Evolutionary conservation across 1,139 yeast species (phyloP), one percentile per base, ranked within the genome.

Genomic region (Protomyces arabidopsidicola): DNA sequence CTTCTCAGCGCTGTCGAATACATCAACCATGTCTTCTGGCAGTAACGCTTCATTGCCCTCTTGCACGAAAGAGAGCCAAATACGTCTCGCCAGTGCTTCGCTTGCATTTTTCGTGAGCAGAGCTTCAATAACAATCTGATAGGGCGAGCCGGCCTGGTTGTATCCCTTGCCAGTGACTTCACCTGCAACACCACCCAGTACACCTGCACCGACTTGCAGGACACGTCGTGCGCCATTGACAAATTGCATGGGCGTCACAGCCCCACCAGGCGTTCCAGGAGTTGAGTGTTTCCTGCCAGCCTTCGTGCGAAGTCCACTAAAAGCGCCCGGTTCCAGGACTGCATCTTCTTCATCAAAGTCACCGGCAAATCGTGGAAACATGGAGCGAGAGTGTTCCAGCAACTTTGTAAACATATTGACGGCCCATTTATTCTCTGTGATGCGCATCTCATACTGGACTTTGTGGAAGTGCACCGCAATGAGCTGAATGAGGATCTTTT

Each of bases 401-500:
- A 77, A 68, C 48, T 72, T 71, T 5, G 75, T 69, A 16, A 77
- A 68, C 18, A 74, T 70, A 16, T 69, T 62, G 45, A 74, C 70
- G 22, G 75, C 69, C 67, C 72, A 72, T 67, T 77, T 77, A 70
- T 77, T 76, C 60, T 68, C 71, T 66, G 72, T 72, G 67, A 77
- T 77, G 27, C 79, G 72, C 56, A 68, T 60, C 2, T 79, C 75
- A 69, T 77, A 76, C 51, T 79, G 73, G 10, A 78, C 76, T 65
- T 73, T 71, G 71, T 77, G 80, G 72, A 75, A 77, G 24, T 75
- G 74, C n/a, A 78, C 76, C 2, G 79, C 76, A 66, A 77, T 71
- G 66, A 75, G 68, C 61, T 77, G 78, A 53, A 77, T 72, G 63
- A 75, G 65, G 39, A 76, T 67, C 59, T 77, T 71, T 68, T 77